phyloP scores from a whole-genome alignment of 768 basidiomycete species.

The Suillus alpinus region DNA sequence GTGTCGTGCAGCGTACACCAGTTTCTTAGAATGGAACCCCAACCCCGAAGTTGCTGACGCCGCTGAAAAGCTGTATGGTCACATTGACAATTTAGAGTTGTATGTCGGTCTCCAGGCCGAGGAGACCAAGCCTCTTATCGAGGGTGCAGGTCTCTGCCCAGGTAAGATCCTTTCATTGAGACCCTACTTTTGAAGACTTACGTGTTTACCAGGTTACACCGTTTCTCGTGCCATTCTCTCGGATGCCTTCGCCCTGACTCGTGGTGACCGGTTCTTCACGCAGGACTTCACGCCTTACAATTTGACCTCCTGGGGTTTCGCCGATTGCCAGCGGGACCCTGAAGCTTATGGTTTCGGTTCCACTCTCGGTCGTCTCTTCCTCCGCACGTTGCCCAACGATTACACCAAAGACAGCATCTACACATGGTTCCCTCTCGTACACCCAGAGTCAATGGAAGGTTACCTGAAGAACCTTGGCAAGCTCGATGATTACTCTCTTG shows the following conservation, averaged over 20 bases:
- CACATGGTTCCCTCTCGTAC: constrained; percentile 89
- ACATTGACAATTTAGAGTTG: constrained; percentile 75
- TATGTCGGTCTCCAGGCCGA: constrained; percentile 83
- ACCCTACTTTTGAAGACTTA: neutral
- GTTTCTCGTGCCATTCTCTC: constrained; percentile 82
- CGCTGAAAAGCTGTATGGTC: constrained; percentile 75
- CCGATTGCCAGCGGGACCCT: constrained; percentile 75
- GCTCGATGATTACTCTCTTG: constrained; percentile 51
- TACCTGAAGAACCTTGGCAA: constrained; percentile 56
- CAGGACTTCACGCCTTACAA: constrained; percentile 80
- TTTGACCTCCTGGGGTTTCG: constrained; percentile 80
- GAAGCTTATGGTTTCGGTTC: constrained; percentile 68
- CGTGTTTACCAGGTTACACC: constrained; percentile 58
- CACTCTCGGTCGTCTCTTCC: constrained; percentile 67
- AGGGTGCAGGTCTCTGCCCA: constrained; percentile 84
- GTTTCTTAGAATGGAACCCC: constrained; percentile 82
- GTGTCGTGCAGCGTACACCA: constrained; percentile 50
- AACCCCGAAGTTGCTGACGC: constrained; percentile 62
- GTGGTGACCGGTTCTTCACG: constrained; percentile 82
- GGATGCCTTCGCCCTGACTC: constrained; percentile 83
- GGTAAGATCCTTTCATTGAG: constrained; percentile 36
- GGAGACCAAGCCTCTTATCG: constrained; percentile 67
- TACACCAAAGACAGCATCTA: constrained; percentile 70
- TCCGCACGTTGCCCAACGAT: constrained; percentile 70
- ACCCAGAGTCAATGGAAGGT: constrained; percentile 63